Base-by-base conservation (phyloP, 371 early-diverging fungal genomes). In the Saksenaea vasiformis region DNA sequence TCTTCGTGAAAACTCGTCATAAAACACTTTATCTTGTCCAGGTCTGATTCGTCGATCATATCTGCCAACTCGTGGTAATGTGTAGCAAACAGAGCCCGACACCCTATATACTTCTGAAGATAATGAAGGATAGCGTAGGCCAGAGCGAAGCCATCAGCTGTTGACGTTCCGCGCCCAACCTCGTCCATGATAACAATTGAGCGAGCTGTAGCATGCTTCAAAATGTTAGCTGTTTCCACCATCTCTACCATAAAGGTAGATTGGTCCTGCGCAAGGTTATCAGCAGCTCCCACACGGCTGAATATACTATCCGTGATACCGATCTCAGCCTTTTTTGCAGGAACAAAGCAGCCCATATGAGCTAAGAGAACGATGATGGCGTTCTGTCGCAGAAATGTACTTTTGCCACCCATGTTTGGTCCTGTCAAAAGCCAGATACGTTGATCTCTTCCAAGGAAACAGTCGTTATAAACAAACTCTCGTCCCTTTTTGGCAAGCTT, bases 171-270 rank as follows among this genome's bases (percentile, higher is more conserved):
- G 41, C 99, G 89, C 1, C 99, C 99, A 17, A 99, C 90, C 73
- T 99, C 99, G 71, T 99, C 99, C 82, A 99, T 89, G 37, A 99
- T 92, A 3, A 96, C 92, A 64, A 99, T 82, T 11, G 96, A 95
- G 3, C 78, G 71, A 4, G 75, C 55, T 0, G 95, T 94, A 2
- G 97, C 96, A 54, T 90, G 82, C 24, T 85, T 82, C 31, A 97
- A 79, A 31, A 99, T 98, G 10, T 86, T 82, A 0, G 96, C 93
- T 0, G 97, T 93, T 74, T 99, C 99, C 11, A 79, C 73, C 99
- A 99, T 99, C 79, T 99, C 99, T 8, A 96, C 92, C 96, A 99
- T 96, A 74, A 99, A 99, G 0, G 99, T 99, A 4, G 97, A 97
- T 61, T 94, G 92, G 35, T 95, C 88, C 51, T 86, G 86, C 5